These are phyloP conservation scores for Monosporascus sp. DNA, from an alignment of 2,329 filamentous ascomycete species.

Conservation along the genomic window DNA sequence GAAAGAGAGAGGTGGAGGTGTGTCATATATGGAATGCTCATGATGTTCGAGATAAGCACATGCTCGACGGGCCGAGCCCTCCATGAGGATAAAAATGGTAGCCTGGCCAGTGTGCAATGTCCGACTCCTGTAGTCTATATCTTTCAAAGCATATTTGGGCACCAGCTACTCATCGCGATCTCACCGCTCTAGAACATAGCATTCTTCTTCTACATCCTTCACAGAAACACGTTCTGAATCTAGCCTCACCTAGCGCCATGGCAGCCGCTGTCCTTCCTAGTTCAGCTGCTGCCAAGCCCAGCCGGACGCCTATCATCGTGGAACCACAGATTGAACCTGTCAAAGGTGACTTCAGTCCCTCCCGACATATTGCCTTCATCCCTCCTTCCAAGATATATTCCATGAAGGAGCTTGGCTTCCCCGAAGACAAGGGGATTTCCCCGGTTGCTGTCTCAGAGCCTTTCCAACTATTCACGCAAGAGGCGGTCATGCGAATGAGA, in stretches of 20 bases:
- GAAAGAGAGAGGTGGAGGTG: background rate
- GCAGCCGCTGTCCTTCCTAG: constrained; percentile 15
- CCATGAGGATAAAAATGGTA: background rate
- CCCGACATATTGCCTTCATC: constrained; percentile 50
- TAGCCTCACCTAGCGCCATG: constrained; percentile 11
- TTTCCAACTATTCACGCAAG: constrained; percentile 57
- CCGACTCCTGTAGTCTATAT: background rate
- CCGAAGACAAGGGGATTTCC: constrained; percentile 53
- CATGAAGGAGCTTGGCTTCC: constrained; percentile 58
- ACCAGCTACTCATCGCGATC: no score
- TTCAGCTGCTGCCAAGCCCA: constrained; percentile 8
- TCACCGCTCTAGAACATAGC: background rate
- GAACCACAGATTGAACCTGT: constrained; percentile 4
- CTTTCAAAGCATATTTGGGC: background rate
- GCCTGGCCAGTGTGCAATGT: background rate
- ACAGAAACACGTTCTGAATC: background rate
- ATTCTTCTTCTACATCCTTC: background rate
- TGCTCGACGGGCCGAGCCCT: background rate
- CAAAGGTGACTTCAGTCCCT: constrained; percentile 42
- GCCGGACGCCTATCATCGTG: constrained; percentile 21
- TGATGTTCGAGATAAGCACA: background rate
- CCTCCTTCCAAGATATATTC: constrained; percentile 46
- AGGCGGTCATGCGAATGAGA: constrained; percentile 58
- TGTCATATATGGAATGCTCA: background rate
- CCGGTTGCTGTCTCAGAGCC: constrained; percentile 60